Evolutionary conservation across 2,329 filamentous ascomycete genomes (phyloP), one percentile per base, ranked within the genome.

Genomic region (Setomelanomma holmii): DNA sequence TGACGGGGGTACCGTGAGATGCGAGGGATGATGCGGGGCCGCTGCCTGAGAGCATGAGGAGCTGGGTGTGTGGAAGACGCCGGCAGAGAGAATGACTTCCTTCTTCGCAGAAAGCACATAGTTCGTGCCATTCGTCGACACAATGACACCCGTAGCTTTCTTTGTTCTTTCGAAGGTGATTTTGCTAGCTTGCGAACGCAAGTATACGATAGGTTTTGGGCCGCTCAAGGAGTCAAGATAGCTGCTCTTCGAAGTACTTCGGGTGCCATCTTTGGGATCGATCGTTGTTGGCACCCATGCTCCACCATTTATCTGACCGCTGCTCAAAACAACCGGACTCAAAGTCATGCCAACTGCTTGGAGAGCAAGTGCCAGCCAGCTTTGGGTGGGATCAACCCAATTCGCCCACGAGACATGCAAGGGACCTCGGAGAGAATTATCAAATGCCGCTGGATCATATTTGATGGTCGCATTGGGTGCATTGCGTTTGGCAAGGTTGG

Each of bases 71-170:
- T 76, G 75, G 47, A 77, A 78, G 14, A 63, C 63, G n/a, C 61
- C 61, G 1, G 76, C 76, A 0, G 77, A 76, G 1, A 80, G 54
- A 16, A 81, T 75, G 19, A 80, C 70, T 58, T 80, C 78, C 36
- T 75, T 76, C 61, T 63, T 49, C 4, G 63, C 60, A 4, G 40
- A 40, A 4, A 67, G 11, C 2, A 55, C 43, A 41, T 58, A 66
- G 2, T 40, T 39, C 11, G 40, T 30, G 1, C 56, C 56, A 6
- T 39, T 24, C 0, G 57, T 56, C 0, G 53, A 44, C 63, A 77
- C 5, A 67, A 73, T 1, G 66, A 76, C 20, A 74, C 58, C 44
- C 74, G 47, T 55, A 4, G 63, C 58, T 22, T 35, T 55, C 16
- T 60, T 67, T 1, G 45, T 41, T 1, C 35, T 48, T 20, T 62